Percentiles rank a stretch among this genome's conserved stretches.
phyloP scores from a whole-genome alignment of 495 filamentous ascomycete species.

The Hyphodiscus hymeniophilus region DNA sequence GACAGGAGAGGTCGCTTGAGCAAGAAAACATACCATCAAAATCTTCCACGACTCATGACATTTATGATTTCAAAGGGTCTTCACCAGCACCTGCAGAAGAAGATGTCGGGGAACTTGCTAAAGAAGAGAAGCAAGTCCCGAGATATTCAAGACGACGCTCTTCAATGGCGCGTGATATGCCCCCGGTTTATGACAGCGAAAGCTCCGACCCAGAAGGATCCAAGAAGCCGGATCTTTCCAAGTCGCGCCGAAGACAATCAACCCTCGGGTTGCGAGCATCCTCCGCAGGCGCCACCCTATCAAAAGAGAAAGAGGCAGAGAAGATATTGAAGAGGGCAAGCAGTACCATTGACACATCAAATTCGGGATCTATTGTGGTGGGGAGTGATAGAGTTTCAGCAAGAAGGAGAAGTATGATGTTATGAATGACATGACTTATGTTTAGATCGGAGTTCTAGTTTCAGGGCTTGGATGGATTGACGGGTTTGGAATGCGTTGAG shows the following conservation, averaged over 20 bases:
- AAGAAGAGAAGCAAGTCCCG: slow-evolving; percentile 11
- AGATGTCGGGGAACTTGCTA: background rate
- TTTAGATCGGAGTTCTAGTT: slow-evolving; percentile 1
- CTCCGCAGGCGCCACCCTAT: background rate
- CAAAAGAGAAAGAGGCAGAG: slow-evolving; percentile 1
- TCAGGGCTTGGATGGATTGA: slow-evolving; percentile 3
- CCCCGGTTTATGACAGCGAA: slow-evolving; percentile 9
- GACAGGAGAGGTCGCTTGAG: slow-evolving; percentile 10
- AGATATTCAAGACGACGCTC: slow-evolving; percentile 15
- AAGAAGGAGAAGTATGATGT: slow-evolving; percentile 48
- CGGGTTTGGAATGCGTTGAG: slow-evolving; percentile 4
- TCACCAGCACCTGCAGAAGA: slow-evolving; percentile 18
- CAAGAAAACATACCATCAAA: background rate
- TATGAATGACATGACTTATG: slow-evolving; percentile 30
- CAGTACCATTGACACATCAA: slow-evolving; percentile 7
- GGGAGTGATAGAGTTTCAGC: slow-evolving; percentile 23
- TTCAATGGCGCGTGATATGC: background rate
- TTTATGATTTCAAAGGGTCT: slow-evolving; percentile 28
- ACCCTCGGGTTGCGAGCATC: slow-evolving; percentile 10
- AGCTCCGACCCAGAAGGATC: slow-evolving; percentile 18
- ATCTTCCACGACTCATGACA: slow-evolving; percentile 15
- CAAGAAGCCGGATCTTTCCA: slow-evolving; percentile 3
- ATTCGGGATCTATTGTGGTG: background rate
- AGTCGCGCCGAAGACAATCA: slow-evolving; percentile 18
- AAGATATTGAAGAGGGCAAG: slow-evolving; percentile 14